Base-by-base conservation (phyloP, 805 yeast genomes). In the Pichia manshurica region DNA sequence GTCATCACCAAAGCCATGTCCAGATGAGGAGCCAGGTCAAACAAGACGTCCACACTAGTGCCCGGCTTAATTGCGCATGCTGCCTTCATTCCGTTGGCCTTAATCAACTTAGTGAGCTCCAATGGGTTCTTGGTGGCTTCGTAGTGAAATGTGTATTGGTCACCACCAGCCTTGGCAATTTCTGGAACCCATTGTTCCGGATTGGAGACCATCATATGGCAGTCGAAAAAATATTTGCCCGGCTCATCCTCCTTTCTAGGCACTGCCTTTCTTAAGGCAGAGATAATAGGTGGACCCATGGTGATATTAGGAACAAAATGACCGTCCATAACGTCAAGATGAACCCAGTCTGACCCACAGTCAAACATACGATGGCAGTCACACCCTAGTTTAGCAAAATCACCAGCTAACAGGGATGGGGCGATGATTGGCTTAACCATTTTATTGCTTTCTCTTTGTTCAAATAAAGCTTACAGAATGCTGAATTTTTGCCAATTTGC, bases 1-100 rank as follows among this genome's bases (percentile, higher is more conserved):
- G 99, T 93, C 98, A 91, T 93, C 38, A 93, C 84, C 49, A 93
- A 74, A n/a, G 87, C 90, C 96, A 91, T 87, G 65, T 93, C 98
- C 56, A 91, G 73, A 48, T 78, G 71, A 42, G 82, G 83, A 22
- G 83, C 91, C 51, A 87, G 69, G 32, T 49, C 48, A 23, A 43
- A 45, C 38, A 90, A 74, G 3, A 79, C 95, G 49, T 84, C 93
- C 20, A 87, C 93, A 0, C 90, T 79, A 1, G 99, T 93, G 37
- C 84, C 86, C 48, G 99, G 99, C 67, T 91, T 91, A 57, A 93
- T 74, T 7, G 98, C 96, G 68, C 95, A 83, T 0, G 95, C 96
- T 17, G 90, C 97, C 65, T 81, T 84, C 82, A 93, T 82, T n/a
- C 95, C 96, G 53, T 80, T 73, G 15, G 70, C 64, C 63, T 82